These are phyloP conservation scores for Pythium rhizo-oryzae DNA, from an alignment of 352 stramenopile genomes.

Conservation along the genomic window DNA sequence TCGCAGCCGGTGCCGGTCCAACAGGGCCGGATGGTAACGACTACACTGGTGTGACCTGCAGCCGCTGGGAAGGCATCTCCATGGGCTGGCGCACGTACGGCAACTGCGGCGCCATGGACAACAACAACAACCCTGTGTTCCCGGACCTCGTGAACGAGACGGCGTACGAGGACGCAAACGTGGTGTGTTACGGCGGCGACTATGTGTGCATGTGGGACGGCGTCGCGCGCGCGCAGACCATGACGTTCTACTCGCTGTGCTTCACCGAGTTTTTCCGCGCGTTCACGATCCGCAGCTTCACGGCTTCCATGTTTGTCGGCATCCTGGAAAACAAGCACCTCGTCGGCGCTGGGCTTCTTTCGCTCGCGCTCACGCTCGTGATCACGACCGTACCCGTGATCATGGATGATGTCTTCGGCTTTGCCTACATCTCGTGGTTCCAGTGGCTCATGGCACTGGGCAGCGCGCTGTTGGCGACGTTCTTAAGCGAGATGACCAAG, in stretches of 20 bases:
- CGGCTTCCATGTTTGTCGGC: slow-evolving; percentile 53
- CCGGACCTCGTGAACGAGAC: slow-evolving; percentile 23
- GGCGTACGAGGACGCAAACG: slow-evolving; percentile 38
- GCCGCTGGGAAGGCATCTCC: slow-evolving; percentile 44
- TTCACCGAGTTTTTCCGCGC: slow-evolving; percentile 79
- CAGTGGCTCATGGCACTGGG: slow-evolving; percentile 49
- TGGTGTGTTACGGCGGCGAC: slow-evolving; percentile 59
- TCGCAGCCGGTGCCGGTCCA: slow-evolving; percentile 44
- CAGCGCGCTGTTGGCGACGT: slow-evolving; percentile 49
- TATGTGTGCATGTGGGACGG: slow-evolving; percentile 65
- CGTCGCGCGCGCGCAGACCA: slow-evolving; percentile 65
- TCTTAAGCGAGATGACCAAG: slow-evolving; percentile 67
- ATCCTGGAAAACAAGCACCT: slow-evolving; percentile 78
- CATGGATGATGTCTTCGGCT: slow-evolving; percentile 67
- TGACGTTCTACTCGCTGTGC: slow-evolving; percentile 69
- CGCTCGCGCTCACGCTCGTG: slow-evolving; percentile 52
- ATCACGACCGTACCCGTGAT: slow-evolving; percentile 58
- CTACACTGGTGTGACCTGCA: slow-evolving; percentile 61
- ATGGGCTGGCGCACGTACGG: slow-evolving; percentile 55
- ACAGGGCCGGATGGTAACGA: slow-evolving; percentile 42
- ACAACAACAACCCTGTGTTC: slow-evolving; percentile 59
- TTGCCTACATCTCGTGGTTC: slow-evolving; percentile 67
- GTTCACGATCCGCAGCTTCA: slow-evolving; percentile 80
- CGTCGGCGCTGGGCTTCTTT: slow-evolving; percentile 55
- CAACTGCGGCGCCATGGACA: slow-evolving; percentile 50